Conservation (phyloP, 495 filamentous ascomycete genomes). For the Echria macrotheca region DNA sequence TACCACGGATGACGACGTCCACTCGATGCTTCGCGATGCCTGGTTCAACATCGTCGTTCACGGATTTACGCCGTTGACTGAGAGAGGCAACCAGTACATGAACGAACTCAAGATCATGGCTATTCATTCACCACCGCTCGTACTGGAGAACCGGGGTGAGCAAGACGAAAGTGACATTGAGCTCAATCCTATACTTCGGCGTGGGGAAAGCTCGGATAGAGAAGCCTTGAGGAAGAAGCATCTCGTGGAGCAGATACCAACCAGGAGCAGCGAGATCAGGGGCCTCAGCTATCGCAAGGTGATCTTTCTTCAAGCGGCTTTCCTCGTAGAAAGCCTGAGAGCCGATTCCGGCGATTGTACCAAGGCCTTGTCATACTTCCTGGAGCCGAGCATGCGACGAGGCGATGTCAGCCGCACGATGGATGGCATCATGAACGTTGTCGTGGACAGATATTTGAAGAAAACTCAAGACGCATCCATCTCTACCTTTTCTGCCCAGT, state of each 20-base stretch:
- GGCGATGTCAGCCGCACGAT: constrained; percentile 80
- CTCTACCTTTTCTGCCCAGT: constrained; percentile 73
- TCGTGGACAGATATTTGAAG: constrained; percentile 67
- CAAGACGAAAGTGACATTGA: constrained; percentile 93
- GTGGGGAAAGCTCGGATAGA: constrained; percentile 72
- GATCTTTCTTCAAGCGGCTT: constrained; percentile 85
- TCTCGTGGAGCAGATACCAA: constrained; percentile 65
- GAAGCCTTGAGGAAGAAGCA: constrained; percentile 72
- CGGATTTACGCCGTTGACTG: constrained; percentile 71
- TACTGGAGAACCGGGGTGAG: constrained; percentile 77
- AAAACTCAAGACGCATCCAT: constrained; percentile 63
- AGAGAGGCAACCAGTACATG: constrained; percentile 58
- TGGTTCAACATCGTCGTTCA: constrained; percentile 98
- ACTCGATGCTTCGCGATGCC: constrained; percentile 74
- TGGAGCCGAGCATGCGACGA: constrained; percentile 76
- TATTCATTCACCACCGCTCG: constrained; percentile 74
- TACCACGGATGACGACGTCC: constrained; percentile 53
- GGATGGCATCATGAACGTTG: constrained; percentile 70
- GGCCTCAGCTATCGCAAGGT: constrained; percentile 75
- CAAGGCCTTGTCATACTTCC: constrained; percentile 81
- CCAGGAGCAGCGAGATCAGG: constrained; percentile 69
- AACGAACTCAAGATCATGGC: constrained; percentile 77
- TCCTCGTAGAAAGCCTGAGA: constrained; percentile 78
- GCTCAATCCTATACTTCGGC: constrained; percentile 81
- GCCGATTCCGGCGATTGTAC: constrained; percentile 81